A percentile compares a stretch with the other conserved stretches of the same genome.
phyloP scores from a whole-genome alignment of 805 yeast genomes.

The Yarrowia deformans region DNA sequence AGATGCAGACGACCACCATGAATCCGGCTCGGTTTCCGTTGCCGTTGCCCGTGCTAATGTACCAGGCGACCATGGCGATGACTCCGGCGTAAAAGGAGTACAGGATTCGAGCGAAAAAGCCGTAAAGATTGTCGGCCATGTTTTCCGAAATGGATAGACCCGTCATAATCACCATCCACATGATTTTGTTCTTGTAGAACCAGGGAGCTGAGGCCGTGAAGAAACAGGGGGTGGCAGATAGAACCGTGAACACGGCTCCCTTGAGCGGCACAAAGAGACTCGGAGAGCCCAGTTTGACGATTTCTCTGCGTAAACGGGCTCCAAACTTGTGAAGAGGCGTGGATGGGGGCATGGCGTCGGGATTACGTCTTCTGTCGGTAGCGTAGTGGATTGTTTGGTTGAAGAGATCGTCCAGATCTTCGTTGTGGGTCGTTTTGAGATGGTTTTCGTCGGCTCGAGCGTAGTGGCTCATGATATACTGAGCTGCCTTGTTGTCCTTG shows the following conservation, averaged over 20 bases:
- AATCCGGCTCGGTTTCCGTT: slow-evolving; percentile 50
- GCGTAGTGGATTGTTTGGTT: not conserved
- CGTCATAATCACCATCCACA: slow-evolving; percentile 50
- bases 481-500: not conserved
- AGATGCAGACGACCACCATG: slow-evolving; percentile 41
- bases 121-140: slow-evolving; percentile 50
- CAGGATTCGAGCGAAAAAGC: slow-evolving; percentile 45
- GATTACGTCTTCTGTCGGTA: slow-evolving; percentile 14
- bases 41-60: slow-evolving; percentile 50
- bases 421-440: slow-evolving; percentile 8
- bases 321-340: not conserved
- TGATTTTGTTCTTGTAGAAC: slow-evolving; percentile 44
- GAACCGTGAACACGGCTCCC: slow-evolving; percentile 44
- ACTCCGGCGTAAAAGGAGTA: slow-evolving; percentile 49
- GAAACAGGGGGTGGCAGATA: slow-evolving; percentile 46
- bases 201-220: slow-evolving; percentile 45
- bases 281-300: slow-evolving; percentile 20
- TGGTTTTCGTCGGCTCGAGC: not conserved
- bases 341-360: slow-evolving; percentile 31
- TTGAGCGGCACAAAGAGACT: slow-evolving; percentile 45
- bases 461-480: not conserved
- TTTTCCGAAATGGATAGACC: slow-evolving; percentile 47
- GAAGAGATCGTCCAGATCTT: slow-evolving; percentile 20
- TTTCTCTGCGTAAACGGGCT: not conserved
- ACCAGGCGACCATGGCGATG: slow-evolving; percentile 51